Percentiles rank a stretch among this genome's conserved stretches.
These are phyloP conservation scores for Odontarrhena argentea DNA, from an alignment of 345 rosid genomes.

Conservation along the genomic window DNA sequence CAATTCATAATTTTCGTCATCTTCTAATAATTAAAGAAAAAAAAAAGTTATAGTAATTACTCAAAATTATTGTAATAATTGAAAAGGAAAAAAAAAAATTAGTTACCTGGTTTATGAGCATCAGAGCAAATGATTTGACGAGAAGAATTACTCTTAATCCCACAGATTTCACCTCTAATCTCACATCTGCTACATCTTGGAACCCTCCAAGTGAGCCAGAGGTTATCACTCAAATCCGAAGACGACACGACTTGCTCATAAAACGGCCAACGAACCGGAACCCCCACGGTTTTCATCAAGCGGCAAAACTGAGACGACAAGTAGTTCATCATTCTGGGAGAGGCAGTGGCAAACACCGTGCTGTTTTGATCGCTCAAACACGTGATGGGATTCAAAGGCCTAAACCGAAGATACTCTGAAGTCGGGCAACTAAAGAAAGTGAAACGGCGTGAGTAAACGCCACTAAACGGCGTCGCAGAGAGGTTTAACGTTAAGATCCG, in stretches of 20 bases:
- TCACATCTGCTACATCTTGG: constrained; percentile 60
- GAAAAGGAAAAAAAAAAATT: neutral
- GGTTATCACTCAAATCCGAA: constrained; percentile 41
- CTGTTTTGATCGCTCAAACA: constrained; percentile 54
- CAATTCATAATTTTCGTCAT: constrained; percentile 31
- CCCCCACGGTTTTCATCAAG: constrained; percentile 36
- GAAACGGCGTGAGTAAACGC: constrained; percentile 47
- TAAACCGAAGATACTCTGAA: constrained; percentile 32
- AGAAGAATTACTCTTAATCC: constrained; percentile 52
- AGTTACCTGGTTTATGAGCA: constrained; percentile 50
- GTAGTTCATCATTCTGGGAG: constrained; percentile 14
- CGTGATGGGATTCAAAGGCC: constrained; percentile 54
- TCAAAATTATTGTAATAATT: neutral
- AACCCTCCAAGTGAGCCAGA: constrained; percentile 43
- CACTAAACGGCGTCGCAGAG: constrained; percentile 53
- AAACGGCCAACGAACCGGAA: constrained; percentile 62
- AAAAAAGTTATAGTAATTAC: neutral
- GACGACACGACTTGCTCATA: constrained; percentile 42
- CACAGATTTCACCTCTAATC: constrained; percentile 60
- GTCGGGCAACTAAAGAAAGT: constrained; percentile 64
- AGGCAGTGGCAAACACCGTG: constrained; percentile 68
- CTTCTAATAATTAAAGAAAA: neutral
- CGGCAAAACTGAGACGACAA: constrained; percentile 48
- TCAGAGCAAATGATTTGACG: constrained; percentile 47
- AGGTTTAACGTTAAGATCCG: constrained; percentile 64